Evolutionary conservation across 148 eudicot genomes (phyloP), one percentile per base, ranked within the genome.

Genomic region (Chenopodium album): DNA sequence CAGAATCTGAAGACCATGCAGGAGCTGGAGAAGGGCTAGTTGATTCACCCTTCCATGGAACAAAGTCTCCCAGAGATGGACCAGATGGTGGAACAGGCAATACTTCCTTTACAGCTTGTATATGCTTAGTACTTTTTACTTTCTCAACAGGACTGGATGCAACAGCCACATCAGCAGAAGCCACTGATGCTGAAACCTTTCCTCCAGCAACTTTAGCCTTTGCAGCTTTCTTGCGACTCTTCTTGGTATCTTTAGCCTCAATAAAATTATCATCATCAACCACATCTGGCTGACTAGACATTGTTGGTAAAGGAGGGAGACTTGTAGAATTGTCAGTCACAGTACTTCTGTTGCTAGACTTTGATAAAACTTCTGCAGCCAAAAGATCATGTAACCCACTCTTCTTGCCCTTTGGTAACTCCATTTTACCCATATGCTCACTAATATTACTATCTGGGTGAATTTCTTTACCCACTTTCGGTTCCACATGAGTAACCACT

Each of bases 61-160:
- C 95, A 90, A 92, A 97, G 79, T 97, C 99, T 74, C 97, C 98
- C 16, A 97, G 79, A 80, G 98, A 94, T 71, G 99, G 97, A 77
- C 97, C 96, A 64, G 92, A 88, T 32, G 98, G 91, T 62, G 90
- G 89, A 34, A 97, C 87, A 47, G 97, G 93, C 79, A 94, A 83
- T 10, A 90, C 86, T 76, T 97, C 98, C 89, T 90, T 91, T 78
- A 90, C 91, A 80, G 81, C 87, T 73, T 85, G 94, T 59, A 78
- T 75, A 69, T 77, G 86, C 81, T 89, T 93, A n/a, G 88, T 82
- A 70, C 70, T 77, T 88, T 90, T 97, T 80, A 80, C 86, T 92
- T 90, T 92, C 73, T 90, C 95, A 80, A 59, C 71, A 22, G 98
- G 87, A 85, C 88, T 90, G 32, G 94, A 85, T 69, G 82, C 88